These are phyloP conservation scores for Lactarius hengduanensis DNA, from an alignment of 768 basidiomycete genomes.

Conservation along the genomic window DNA sequence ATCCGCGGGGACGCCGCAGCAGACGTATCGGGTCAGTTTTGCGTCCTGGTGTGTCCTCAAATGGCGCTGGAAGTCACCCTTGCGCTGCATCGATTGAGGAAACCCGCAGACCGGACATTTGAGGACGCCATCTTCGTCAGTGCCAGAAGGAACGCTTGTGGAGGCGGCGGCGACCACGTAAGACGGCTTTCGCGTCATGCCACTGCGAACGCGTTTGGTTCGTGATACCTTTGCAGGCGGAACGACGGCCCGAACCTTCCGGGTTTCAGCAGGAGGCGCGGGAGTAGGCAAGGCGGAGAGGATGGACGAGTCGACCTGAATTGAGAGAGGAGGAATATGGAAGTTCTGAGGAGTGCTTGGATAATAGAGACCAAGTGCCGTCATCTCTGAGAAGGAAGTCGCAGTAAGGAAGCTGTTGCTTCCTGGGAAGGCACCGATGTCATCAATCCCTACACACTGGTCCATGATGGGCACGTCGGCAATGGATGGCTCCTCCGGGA, in stretches of 20 bases:
- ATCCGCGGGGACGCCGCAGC: conserved; percentile 17
- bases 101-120: conserved; percentile 10
- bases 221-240: not conserved
- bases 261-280: not conserved
- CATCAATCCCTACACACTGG: not conserved
- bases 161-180: not conserved
- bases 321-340: not conserved
- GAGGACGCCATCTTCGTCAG: not conserved
- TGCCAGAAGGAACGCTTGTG: too few relatives aligned
- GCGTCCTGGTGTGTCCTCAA: conserved; percentile 8
- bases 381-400: not conserved
- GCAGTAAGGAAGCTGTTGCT: not conserved
- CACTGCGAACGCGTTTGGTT: not conserved
- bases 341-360: not conserved
- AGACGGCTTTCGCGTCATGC: not conserved
- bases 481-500: not conserved
- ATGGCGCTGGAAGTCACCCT: conserved; percentile 19
- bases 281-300: too few relatives aligned
- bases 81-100: conserved; percentile 7
- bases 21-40: conserved; percentile 5
- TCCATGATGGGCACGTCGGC: not conserved
- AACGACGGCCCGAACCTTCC: conserved; percentile 4
- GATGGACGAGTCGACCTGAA: not conserved
- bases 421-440: not conserved
- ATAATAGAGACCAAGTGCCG: conserved; percentile 17